Evolutionary conservation across 345 rosid species (phyloP), one percentile per base, ranked within the genome.

Genomic region (Acer negundo): DNA sequence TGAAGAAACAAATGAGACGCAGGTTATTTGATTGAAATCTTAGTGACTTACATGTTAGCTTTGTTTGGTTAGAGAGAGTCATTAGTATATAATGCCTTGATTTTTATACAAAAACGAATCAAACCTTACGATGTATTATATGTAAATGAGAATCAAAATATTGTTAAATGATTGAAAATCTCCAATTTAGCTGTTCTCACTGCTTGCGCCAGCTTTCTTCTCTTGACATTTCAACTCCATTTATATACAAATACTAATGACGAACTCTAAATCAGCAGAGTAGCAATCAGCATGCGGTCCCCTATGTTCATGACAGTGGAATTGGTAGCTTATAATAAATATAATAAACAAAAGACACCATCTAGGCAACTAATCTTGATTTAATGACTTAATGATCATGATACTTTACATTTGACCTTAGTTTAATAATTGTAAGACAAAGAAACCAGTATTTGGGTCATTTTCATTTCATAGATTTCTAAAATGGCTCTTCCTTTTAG

Each of bases 181-280:
- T 22, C 49, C 78, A 22, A 38, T 66, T 66, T 67, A 31, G 72
- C 66, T 75, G 49, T 20, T 63, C 31, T 75, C 78, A 75, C 35
- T 75, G 71, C 78, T 65, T 51, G 71, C 64, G 47, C 35, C 65
- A 58, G 26, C 28, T 22, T 23, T 35, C 31, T 31, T 72, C 55
- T 44, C 53, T 15, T 62, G 46, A 4, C 38, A 35, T 35, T 35
- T 35, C 38, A 4, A 42, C 1, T 12, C 47, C 47, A 53, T 10
- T 7, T 7, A 7, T 42, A 28, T 35, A 71, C 63, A 28, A 71
- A 17, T 20, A 20, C 63, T 31, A 31, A n/a, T 40, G 12, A 35
- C n/a, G 31, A 56, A 3, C 49, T 20, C 64, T 10, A 7, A n/a
- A 59, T 20, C 64, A 59, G 64, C 20, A 8, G 38, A 35, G 5